phyloP scores from a whole-genome alignment of 352 stramenopile genomes.

The Globisporangium irregulare region DNA sequence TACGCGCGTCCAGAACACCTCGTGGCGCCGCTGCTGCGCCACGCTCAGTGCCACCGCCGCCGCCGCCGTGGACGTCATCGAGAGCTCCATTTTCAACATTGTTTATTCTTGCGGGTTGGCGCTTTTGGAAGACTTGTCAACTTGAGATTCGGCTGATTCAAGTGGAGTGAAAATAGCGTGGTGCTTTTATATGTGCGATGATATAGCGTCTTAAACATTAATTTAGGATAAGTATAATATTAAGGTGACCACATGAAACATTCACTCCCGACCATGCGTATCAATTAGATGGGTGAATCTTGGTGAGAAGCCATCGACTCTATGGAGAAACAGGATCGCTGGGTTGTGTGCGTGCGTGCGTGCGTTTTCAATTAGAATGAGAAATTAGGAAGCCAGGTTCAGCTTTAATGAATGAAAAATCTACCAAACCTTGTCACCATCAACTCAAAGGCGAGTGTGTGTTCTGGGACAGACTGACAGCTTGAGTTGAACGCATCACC shows the following conservation, averaged over 20 bases:
- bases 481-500: too few relatives aligned
- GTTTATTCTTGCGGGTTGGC: background rate
- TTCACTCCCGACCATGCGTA: too few relatives aligned
- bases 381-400: too few relatives aligned
- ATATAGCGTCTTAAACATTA: background rate
- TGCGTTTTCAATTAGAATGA: too few relatives aligned
- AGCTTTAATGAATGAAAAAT: too few relatives aligned
- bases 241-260: background rate
- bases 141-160: conserved; percentile 2
- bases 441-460: too few relatives aligned
- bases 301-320: too few relatives aligned
- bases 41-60: background rate
- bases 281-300: too few relatives aligned
- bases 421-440: too few relatives aligned
- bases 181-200: background rate
- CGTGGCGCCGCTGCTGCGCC: conserved; percentile 23
- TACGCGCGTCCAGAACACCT: conserved; percentile 65
- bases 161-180: background rate
- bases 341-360: too few relatives aligned
- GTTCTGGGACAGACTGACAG: too few relatives aligned
- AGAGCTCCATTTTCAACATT: conserved; percentile 1
- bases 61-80: background rate
- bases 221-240: background rate
- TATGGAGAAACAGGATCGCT: too few relatives aligned
- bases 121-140: background rate